Conservation (phyloP, 1,284 basidiomycete species). For the Tylopilus sp. region DNA sequence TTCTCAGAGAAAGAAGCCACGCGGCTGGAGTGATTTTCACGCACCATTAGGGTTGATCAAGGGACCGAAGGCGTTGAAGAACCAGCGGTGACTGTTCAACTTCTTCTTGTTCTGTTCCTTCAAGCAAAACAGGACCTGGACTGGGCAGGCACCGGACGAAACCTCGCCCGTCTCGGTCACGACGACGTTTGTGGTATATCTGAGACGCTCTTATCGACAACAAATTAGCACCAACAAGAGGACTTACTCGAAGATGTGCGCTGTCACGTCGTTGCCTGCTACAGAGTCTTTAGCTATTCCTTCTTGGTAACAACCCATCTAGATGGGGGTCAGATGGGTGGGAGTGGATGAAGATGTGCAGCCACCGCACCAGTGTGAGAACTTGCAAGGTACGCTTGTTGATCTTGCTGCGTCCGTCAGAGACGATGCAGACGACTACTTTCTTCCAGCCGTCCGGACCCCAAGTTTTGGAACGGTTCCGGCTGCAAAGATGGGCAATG, state of each 20-base stretch:
- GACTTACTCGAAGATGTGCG: slow-evolving; percentile 84
- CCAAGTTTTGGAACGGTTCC: slow-evolving; percentile 86
- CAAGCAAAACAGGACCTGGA: slow-evolving; percentile 90
- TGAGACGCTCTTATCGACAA: slow-evolving; percentile 27
- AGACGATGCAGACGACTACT: slow-evolving; percentile 88
- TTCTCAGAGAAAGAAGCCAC: not conserved
- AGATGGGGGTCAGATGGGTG: slow-evolving; percentile 13
- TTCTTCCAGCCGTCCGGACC: slow-evolving; percentile 94
- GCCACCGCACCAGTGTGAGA: slow-evolving; percentile 53
- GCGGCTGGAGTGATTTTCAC: slow-evolving; percentile 11
- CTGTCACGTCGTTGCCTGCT: slow-evolving; percentile 88
- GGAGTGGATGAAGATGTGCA: not conserved
- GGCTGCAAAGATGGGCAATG: slow-evolving; percentile 76
- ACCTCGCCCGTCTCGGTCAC: slow-evolving; percentile 85
- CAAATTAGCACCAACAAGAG: not conserved
- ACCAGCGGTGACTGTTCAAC: slow-evolving; percentile 90
- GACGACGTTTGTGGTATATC: slow-evolving; percentile 74
- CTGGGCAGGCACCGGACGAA: slow-evolving; percentile 73
- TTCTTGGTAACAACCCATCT: slow-evolving; percentile 97
- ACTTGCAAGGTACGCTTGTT: slow-evolving; percentile 86
- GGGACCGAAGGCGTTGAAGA: slow-evolving; percentile 94
- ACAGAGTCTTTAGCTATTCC: slow-evolving; percentile 92
- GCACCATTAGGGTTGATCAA: slow-evolving; percentile 77
- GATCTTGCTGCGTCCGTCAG: slow-evolving; percentile 86
- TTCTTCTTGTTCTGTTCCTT: slow-evolving; percentile 98